Conservation (phyloP, 768 basidiomycete genomes). For the Boletus insuetus region DNA sequence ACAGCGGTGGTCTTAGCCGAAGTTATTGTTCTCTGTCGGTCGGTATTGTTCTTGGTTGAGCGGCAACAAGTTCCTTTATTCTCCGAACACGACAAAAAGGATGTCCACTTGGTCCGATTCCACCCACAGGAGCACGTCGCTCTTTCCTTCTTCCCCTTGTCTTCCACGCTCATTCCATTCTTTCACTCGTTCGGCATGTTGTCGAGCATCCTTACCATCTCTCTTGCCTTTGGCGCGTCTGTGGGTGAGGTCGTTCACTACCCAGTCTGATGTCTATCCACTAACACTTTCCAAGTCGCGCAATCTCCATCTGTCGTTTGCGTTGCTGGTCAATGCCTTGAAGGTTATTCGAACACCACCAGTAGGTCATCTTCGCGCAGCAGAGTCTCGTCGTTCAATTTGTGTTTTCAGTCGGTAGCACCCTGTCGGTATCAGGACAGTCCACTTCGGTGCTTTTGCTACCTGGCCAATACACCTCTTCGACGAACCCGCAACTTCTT, state of each 20-base stretch:
- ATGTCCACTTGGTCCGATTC: constrained; percentile 13
- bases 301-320: constrained; percentile 67
- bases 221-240: constrained; percentile 37
- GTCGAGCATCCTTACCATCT: constrained; percentile 36
- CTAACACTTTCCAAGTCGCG: constrained; percentile 40
- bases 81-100: constrained; percentile 28
- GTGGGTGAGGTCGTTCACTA: constrained; percentile 32
- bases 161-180: constrained; percentile 19
- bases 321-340: constrained; percentile 86
- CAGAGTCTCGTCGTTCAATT: constrained; percentile 12
- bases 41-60: constrained; percentile 24
- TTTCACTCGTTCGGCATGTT: constrained; percentile 36
- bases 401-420: constrained; percentile 59
- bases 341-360: constrained; percentile 73
- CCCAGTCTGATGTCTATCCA: not conserved
- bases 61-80: constrained; percentile 27
- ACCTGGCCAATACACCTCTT: constrained; percentile 72
- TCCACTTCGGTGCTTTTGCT: constrained; percentile 60
- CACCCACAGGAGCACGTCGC: constrained; percentile 19
- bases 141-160: constrained; percentile 19
- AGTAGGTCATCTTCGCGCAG: constrained; percentile 39
- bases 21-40: constrained; percentile 25
- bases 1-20: constrained; percentile 4
- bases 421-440: constrained; percentile 52
- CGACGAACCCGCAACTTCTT: constrained; percentile 70